Base-by-base conservation (phyloP, 106 monocot species). In the Dioscorea zingiberensis region DNA sequence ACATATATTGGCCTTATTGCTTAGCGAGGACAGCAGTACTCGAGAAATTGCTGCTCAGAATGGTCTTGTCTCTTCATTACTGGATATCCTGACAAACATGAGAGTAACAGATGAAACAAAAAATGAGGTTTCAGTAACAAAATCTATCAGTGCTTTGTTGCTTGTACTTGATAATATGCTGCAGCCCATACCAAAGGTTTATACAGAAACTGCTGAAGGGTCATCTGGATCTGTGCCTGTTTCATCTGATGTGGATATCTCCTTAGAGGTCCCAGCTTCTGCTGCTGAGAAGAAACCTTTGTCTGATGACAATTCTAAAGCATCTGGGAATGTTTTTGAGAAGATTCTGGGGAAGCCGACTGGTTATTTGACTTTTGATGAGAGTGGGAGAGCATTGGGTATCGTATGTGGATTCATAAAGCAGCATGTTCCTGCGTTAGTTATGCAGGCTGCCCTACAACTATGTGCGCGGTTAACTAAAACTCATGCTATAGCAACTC, bases 381-480 rank as follows among this genome's bases (percentile, higher is more conserved):
- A 78, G 61, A 83, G 85, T 68, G 74, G 73, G 64, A 76, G 60
- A 48, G 65, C 77, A 55, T 69, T 90, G 69, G 27, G 32, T 4
- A 67, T 86, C 74, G 56, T 72, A 21, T 85, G 85, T 75, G 75
- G 80, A 55, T 62, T 80, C 61, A 63, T 90, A 45, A 85, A 90
- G 32, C 80, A 78, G 65, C 80, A 74, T 59, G 75, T 79, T 51
- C 85, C 82, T 29, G 71, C 82, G 62, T 28, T 66, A 4, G 74
- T 80, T 24, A 90, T 85, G 90, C 90, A 85, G 64, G 82, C 85
- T 51, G 77, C 77, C 72, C 68, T 90, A 17, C 90, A 85, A 55
- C 51, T 90, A 47, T 80, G 76, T 73, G 85, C 90, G 48, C 82
- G 83, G 17, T 60, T 90, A 58, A 90, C 90, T 1, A 90, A 90